Conservation (phyloP, 768 basidiomycete genomes). For the Mycena sanguinolenta region DNA sequence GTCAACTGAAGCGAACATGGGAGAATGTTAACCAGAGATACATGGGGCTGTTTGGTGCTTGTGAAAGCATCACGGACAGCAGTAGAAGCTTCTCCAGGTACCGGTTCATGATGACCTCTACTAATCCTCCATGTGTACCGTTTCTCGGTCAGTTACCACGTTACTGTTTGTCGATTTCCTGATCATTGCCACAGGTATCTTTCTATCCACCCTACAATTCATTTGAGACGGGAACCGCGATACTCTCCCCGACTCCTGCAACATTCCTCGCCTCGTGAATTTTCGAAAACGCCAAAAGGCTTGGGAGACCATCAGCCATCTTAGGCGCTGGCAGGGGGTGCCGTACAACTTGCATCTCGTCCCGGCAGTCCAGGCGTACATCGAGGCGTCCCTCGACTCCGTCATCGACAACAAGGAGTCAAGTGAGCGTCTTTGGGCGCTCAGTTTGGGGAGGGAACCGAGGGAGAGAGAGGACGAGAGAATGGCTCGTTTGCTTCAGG, state of each 20-base stretch:
- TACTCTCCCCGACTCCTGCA: constrained; percentile 74
- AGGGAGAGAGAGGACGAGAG: no score
- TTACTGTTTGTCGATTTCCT: constrained; percentile 16
- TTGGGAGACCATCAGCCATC: constrained; percentile 96
- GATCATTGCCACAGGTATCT: constrained; percentile 77
- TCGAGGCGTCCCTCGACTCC: constrained; percentile 75
- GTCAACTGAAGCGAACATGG: constrained; percentile 93
- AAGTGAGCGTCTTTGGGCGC: no score
- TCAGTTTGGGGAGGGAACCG: no score
- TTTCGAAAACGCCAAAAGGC: constrained; percentile 96
- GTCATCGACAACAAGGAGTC: no score
- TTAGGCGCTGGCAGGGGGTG: constrained; percentile 96
- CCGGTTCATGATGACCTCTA: constrained; percentile 82
- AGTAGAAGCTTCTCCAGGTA: constrained; percentile 97
- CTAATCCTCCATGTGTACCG: constrained; percentile 94
- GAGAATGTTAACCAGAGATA: constrained; percentile 85
- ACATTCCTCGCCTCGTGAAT: constrained; percentile 93
- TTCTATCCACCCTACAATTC: constrained; percentile 96
- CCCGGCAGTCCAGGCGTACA: constrained; percentile 75
- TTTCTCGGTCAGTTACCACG: constrained; percentile 81
- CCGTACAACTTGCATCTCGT: constrained; percentile 88
- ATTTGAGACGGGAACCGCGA: constrained; percentile 97
- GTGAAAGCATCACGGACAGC: constrained; percentile 92
- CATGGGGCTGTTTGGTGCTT: constrained; percentile 78
- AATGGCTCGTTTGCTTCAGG: no score